Percentiles rank a stretch among this genome's conserved stretches.
Conservation (phyloP, 768 basidiomycete species). For the Leccinum barrowsii region DNA sequence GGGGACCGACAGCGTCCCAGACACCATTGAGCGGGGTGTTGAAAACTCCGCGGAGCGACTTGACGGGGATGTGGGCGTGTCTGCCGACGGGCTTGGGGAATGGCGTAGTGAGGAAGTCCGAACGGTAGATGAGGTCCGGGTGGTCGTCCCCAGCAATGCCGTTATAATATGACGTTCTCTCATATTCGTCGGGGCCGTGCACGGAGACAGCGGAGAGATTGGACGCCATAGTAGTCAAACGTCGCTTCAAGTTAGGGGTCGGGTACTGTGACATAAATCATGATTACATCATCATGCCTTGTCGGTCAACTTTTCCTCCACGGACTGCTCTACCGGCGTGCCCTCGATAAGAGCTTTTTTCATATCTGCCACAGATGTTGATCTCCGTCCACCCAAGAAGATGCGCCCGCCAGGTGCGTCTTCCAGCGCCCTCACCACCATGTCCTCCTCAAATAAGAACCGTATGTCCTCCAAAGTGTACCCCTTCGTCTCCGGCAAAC, state of each 20-base stretch:
- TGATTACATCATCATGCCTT: neutral
- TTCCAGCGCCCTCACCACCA: slow-evolving; percentile 31
- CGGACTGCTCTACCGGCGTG: neutral
- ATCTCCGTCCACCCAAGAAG: slow-evolving; percentile 26
- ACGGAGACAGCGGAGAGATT: no score
- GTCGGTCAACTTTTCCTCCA: neutral
- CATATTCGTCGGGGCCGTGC: neutral
- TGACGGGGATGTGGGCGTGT: neutral
- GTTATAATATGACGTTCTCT: neutral
- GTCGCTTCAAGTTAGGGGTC: no score
- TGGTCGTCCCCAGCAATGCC: neutral
- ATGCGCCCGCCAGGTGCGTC: slow-evolving; percentile 34
- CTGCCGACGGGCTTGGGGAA: neutral
- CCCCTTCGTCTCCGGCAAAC: slow-evolving; percentile 40
- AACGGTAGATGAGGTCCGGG: neutral
- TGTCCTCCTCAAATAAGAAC: slow-evolving; percentile 35
- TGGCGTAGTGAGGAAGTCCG: neutral
- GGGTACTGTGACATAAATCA: neutral
- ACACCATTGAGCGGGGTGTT: neutral
- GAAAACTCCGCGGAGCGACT: neutral
- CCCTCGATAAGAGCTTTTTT: neutral
- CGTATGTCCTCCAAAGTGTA: slow-evolving; percentile 39
- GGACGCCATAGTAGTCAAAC: no score
- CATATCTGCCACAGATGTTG: slow-evolving; percentile 21
- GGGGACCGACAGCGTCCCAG: neutral